phyloP scores from a whole-genome alignment of 139 green algal genomes.

The Haematococcus lacustris region DNA sequence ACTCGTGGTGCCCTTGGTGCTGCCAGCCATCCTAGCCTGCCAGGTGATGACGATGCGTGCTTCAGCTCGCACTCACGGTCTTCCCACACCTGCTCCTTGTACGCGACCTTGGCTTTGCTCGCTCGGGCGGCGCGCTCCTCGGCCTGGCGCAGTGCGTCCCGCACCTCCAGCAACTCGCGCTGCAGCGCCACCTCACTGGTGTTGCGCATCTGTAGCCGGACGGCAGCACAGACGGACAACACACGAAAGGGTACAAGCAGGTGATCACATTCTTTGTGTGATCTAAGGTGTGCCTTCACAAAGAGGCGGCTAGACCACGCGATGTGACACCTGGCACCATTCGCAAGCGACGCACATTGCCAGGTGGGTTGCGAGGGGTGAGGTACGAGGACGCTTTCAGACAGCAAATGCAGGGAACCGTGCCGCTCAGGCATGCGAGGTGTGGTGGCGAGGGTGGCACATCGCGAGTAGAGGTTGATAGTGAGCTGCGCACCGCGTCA shows the following conservation, averaged over 20 bases:
- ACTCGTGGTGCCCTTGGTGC: too few species aligned
- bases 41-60: not conserved
- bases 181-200: constrained; percentile 23
- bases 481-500: too few species aligned
- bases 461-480: too few species aligned
- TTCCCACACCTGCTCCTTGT: not conserved
- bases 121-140: constrained; percentile 22
- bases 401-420: too few species aligned
- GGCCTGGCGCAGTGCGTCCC: constrained; percentile 11
- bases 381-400: too few species aligned
- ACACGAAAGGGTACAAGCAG: not conserved
- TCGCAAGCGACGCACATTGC: constrained; percentile 14
- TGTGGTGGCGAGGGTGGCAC: too few species aligned
- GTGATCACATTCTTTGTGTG: not conserved
- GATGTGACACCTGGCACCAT: not conserved
- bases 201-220: constrained; percentile 5
- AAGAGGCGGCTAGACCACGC: not conserved
- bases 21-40: not conserved
- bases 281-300: not conserved
- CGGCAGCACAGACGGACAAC: not conserved
- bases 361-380: constrained; percentile 17
- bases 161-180: constrained; percentile 31
- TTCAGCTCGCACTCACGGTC: not conserved
- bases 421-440: too few species aligned
- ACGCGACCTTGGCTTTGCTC: constrained; percentile 12